Base-by-base conservation (phyloP, 164 flowering plant species). In the Vitis rupestris region DNA sequence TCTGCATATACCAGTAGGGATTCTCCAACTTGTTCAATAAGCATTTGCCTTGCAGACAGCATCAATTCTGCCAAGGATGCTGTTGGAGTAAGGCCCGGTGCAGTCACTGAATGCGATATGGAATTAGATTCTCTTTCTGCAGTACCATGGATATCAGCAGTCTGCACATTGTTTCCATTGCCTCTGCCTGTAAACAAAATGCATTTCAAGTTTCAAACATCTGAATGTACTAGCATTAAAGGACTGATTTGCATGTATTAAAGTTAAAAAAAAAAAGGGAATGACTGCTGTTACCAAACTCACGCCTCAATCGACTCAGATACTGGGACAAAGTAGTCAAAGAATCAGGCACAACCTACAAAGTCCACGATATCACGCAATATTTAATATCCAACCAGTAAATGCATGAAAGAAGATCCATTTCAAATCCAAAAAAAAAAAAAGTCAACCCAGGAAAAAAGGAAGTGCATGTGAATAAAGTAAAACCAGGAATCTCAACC, bases 341-440 rank as follows among this genome's bases (percentile, higher is more conserved):
- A 49, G 98, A 90, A 84, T 90, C 98, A 70, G 91, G 91, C 74
- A 94, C 85, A 14, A 90, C 89, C 98, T 94, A 82, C 60, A 66
- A 55, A 70, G 11, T 59, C 6, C 51, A 76, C 29, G 30, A 55
- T 7, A 51, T 19, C 15, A 10, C 16, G 19, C 63, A 23, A 10
- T 47, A 2, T 56, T n/a, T 67, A 17, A 50, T 30, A n/a, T 37
- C n/a, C 61, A 59, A 59, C 4, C 27, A 29, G 31, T 58, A 8
- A 65, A 60, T 49, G 7, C 1, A 67, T 37, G 12, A 57, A 16
- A 44, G 16, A 44, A 27, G 2, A 29, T 57, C 17, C 1, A 16
- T 58, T 30, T 55, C 47, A n/a, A 12, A 37, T 15, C 9, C 61
- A 10, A n/a, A 44, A 15, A 3, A 10, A n/a, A 44, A 15, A 3